phyloP scores from a whole-genome alignment of 352 stramenopile genomes.

The Pythium diclinum region DNA sequence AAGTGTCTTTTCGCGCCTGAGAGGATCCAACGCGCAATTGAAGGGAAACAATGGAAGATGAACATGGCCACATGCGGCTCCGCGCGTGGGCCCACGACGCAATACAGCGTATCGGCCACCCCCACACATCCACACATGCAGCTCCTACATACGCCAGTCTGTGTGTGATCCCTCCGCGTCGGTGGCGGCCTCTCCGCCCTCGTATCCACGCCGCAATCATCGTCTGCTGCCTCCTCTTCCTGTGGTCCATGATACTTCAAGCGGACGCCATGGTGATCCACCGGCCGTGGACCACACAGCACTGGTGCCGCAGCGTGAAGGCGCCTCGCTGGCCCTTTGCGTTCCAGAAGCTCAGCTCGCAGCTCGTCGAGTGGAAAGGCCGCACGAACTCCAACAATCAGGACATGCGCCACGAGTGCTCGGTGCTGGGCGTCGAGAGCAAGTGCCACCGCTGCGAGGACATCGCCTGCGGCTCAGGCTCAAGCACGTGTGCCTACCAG shows the following conservation, averaged over 20 bases:
- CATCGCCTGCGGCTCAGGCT: conserved; percentile 67
- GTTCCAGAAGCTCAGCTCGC: conserved; percentile 81
- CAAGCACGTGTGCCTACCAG: conserved; percentile 83
- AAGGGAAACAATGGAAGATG: background rate
- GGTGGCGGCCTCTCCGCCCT: background rate
- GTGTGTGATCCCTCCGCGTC: background rate
- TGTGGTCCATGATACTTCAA: background rate
- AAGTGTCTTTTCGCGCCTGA: background rate
- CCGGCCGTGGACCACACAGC: conserved; percentile 83
- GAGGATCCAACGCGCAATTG: background rate
- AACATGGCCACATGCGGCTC: background rate
- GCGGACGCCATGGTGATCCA: conserved; percentile 56
- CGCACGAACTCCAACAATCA: conserved; percentile 86
- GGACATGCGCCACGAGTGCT: conserved; percentile 91
- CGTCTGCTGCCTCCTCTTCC: background rate
- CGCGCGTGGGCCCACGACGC: too few relatives aligned
- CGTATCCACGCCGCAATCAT: background rate
- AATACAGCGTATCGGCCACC: too few relatives aligned
- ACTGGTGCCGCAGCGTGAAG: conserved; percentile 84
- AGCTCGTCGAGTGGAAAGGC: conserved; percentile 87
- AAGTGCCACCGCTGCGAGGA: conserved; percentile 94
- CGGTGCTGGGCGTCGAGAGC: conserved; percentile 81
- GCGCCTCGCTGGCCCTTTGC: conserved; percentile 91
- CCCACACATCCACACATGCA: background rate
- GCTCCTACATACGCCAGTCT: background rate